These are phyloP conservation scores for Metschnikowia baotianmanensis DNA, from an alignment of 805 yeast species.

Conservation along the genomic window DNA sequence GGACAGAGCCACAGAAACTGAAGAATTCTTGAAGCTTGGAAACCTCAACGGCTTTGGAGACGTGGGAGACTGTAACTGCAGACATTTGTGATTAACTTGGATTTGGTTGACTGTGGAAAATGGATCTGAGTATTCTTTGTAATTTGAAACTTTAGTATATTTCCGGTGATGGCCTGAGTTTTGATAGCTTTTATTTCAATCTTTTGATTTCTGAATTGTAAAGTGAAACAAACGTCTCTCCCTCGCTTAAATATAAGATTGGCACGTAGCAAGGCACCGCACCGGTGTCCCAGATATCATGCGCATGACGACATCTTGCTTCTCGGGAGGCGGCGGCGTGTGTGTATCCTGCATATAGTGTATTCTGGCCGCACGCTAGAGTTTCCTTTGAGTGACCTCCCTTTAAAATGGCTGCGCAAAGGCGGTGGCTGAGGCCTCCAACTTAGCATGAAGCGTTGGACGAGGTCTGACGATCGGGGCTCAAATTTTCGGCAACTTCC, in stretches of 20 bases:
- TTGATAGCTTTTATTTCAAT: too few relatives aligned
- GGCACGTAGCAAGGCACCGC: conserved; percentile 6
- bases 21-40: conserved; percentile 63
- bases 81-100: conserved; percentile 24
- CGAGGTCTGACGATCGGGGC: too few relatives aligned
- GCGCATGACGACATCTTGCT: conserved; percentile 10
- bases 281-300: not conserved
- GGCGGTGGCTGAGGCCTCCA: not conserved
- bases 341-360: conserved; percentile 1
- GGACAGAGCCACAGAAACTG: conserved; percentile 64
- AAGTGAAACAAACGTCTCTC: too few relatives aligned
- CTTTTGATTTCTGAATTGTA: not conserved
- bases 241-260: not conserved
- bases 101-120: not conserved
- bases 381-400: not conserved
- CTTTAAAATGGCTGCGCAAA: not conserved
- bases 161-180: too few relatives aligned
- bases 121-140: not conserved
- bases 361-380: not conserved
- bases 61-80: conserved; percentile 53
- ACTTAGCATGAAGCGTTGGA: too few relatives aligned
- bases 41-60: conserved; percentile 48
- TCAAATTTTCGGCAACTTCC: too few relatives aligned
- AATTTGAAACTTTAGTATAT: not conserved
- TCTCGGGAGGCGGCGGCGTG: not conserved